phyloP scores from a whole-genome alignment of 257 asterid species.

The Primulina huaijiensis region DNA sequence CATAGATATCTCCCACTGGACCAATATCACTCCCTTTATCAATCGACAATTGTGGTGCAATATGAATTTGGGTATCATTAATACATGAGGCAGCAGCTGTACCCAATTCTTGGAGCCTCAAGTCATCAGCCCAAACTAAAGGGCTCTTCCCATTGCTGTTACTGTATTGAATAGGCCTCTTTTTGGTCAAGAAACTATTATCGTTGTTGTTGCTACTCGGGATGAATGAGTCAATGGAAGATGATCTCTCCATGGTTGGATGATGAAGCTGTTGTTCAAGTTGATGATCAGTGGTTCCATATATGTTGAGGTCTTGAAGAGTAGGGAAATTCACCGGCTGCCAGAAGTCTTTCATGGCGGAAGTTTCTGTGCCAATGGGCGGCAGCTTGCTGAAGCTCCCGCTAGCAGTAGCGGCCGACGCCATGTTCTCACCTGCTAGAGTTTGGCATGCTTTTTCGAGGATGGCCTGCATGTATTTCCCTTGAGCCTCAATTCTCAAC shows the following conservation, averaged over 20 bases:
- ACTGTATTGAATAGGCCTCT: conserved; percentile 52
- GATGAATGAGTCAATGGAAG: conserved; percentile 39
- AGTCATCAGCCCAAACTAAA: conserved; percentile 69
- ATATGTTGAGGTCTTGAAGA: conserved; percentile 83
- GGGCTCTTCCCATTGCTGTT: conserved; percentile 51
- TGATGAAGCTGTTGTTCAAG: conserved; percentile 43
- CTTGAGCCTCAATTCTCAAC: conserved; percentile 33
- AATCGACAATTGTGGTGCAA: conserved; percentile 32
- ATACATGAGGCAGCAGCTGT: conserved; percentile 27
- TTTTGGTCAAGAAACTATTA: conserved; percentile 39
- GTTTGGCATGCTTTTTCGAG: conserved; percentile 27
- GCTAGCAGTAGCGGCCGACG: conserved; percentile 26
- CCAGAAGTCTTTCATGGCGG: conserved; percentile 28
- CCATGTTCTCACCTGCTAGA: conserved; percentile 17
- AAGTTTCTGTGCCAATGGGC: conserved; percentile 35
- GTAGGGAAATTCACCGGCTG: conserved; percentile 43
- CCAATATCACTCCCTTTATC: conserved; percentile 43
- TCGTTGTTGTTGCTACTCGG: neutral
- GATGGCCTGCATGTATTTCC: conserved; percentile 30
- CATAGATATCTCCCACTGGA: conserved; percentile 46
- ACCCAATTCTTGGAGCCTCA: conserved; percentile 62
- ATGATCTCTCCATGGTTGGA: conserved; percentile 40
- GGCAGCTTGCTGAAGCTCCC: conserved; percentile 42
- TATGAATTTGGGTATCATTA: conserved; percentile 42
- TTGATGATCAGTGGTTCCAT: conserved; percentile 46